These are phyloP conservation scores for Backusella mclennaniae DNA, from an alignment of 192 early-diverging fungal genomes.

Conservation along the genomic window DNA sequence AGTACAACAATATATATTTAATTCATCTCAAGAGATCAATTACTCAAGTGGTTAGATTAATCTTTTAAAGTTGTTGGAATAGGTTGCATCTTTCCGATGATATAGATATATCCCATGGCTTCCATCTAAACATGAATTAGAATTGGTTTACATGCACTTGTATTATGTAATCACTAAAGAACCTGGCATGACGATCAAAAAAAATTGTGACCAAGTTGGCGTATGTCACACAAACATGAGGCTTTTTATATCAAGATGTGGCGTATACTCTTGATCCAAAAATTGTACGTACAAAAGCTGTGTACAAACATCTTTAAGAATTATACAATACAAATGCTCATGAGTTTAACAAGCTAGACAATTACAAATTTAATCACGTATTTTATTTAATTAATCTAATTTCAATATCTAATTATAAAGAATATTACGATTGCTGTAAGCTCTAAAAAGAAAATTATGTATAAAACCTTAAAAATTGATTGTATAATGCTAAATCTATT, in stretches of 20 bases:
- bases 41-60: not conserved
- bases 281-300: not conserved
- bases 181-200: not conserved
- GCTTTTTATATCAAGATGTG: not conserved
- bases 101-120: not conserved
- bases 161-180: not conserved
- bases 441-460: not conserved
- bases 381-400: not conserved
- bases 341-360: not conserved
- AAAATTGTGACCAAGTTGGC: not conserved
- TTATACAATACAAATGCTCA: not conserved
- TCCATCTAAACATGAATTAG: not conserved
- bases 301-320: not conserved
- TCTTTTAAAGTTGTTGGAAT: not conserved
- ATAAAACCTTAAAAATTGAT: not conserved
- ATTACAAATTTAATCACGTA: not conserved
- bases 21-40: not conserved
- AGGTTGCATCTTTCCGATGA: not conserved
- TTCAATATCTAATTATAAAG: not conserved
- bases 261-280: not conserved
- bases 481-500: not conserved
- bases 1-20: not conserved
- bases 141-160: not conserved
- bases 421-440: not conserved
- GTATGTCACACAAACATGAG: not conserved